Evolutionary conservation across 305 asterid species (phyloP).

Genomic region (Caryopteris hybrid): DNA sequence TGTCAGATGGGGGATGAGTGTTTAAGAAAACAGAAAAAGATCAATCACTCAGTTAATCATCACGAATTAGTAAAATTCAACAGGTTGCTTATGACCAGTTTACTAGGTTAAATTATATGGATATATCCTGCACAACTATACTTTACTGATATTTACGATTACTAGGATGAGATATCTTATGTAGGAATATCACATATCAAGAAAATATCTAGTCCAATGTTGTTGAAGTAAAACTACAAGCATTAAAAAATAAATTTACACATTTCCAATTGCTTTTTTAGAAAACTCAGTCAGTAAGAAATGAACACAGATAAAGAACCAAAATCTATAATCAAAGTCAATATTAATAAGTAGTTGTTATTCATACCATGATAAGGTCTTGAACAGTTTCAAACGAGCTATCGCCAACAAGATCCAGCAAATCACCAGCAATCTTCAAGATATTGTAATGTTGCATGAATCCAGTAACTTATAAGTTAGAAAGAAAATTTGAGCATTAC

Average conservation of each 20-base stretch:
- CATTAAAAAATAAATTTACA: constrained; percentile 1
- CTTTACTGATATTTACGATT: constrained; percentile 4
- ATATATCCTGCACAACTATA: constrained; percentile 14
- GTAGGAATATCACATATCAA: background rate
- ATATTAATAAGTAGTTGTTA: background rate
- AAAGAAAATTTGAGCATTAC: constrained; percentile 12
- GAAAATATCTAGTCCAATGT: background rate
- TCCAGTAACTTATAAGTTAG: constrained; percentile 13
- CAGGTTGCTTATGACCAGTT: background rate
- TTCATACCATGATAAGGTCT: constrained; percentile 78
- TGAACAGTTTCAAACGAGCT: constrained; percentile 90
- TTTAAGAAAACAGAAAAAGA: constrained; percentile 14
- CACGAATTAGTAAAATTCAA: background rate
- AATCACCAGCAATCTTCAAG: constrained; percentile 82
- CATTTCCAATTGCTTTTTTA: background rate
- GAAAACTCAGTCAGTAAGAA: background rate
- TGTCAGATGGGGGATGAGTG: constrained; percentile 27
- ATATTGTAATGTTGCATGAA: constrained; percentile 20
- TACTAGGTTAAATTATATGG: constrained; percentile 8
- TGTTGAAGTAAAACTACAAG: constrained; percentile 3
- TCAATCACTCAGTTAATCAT: background rate
- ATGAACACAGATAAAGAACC: constrained; percentile 6
- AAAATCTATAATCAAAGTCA: constrained; percentile 12
- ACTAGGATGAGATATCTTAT: background rate
- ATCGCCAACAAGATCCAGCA: constrained; percentile 97